phyloP scores from a whole-genome alignment of 805 yeast species.

The Trichomonascus vanleenenianus region DNA sequence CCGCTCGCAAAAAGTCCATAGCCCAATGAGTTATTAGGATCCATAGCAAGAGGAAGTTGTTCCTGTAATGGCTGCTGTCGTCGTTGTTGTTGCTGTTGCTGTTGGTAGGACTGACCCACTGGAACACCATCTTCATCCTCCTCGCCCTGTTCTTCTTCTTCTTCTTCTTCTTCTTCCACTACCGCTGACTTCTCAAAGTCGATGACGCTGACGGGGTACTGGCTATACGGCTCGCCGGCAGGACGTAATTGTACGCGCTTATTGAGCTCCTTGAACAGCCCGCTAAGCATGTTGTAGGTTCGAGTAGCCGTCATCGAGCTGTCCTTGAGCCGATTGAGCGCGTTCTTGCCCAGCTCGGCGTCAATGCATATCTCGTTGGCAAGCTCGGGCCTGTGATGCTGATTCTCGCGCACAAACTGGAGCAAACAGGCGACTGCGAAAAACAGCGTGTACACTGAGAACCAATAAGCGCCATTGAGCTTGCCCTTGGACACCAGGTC shows the following conservation, averaged over 20 bases:
- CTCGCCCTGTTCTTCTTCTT: not conserved
- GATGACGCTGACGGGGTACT: not conserved
- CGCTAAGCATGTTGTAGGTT: constrained; percentile 71
- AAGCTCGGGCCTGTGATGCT: constrained; percentile 21
- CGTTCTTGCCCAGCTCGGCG: constrained; percentile 74
- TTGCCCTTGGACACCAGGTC: constrained; percentile 68
- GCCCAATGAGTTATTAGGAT: too few species aligned
- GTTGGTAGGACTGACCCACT: not conserved
- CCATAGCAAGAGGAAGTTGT: not conserved
- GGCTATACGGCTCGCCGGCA: constrained; percentile 2
- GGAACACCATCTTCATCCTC: not conserved
- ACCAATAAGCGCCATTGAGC: constrained; percentile 85
- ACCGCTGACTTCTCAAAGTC: not conserved
- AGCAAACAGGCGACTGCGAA: constrained; percentile 83
- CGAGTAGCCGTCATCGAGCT: constrained; percentile 71
- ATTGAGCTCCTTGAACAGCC: constrained; percentile 36
- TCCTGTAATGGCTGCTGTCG: not conserved
- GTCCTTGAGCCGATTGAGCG: constrained; percentile 61
- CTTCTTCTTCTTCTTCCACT: too few species aligned
- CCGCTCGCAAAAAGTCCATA: not conserved
- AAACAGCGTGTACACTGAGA: constrained; percentile 80
- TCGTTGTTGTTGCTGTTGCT: not conserved
- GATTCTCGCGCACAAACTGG: constrained; percentile 59
- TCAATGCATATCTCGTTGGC: constrained; percentile 49
- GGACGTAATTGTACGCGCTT: constrained; percentile 5